A percentile compares a stretch with the other conserved stretches of the same genome.
These are phyloP conservation scores for Penicillium sp. DNA, from an alignment of 2,329 filamentous ascomycete species.

Conservation along the genomic window DNA sequence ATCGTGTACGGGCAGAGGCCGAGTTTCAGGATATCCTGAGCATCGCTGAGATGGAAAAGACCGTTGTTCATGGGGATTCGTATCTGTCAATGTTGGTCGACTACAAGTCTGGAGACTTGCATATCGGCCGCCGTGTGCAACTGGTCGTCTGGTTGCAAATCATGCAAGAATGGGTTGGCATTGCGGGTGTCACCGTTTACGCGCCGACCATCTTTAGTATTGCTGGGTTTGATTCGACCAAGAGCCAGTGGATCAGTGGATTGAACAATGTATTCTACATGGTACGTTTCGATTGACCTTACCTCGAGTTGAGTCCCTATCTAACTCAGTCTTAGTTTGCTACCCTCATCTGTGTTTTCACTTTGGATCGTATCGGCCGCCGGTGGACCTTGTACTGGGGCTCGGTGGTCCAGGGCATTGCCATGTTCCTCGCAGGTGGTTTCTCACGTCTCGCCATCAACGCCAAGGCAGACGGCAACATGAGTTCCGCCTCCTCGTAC, in stretches of 20 bases:
- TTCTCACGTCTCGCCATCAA: slow-evolving; percentile 54
- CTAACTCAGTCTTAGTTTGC: slow-evolving; percentile 46
- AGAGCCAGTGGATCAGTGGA: slow-evolving; percentile 61
- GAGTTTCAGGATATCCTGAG: slow-evolving; percentile 66
- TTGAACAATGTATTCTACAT: slow-evolving; percentile 54
- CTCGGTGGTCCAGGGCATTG: slow-evolving; percentile 57
- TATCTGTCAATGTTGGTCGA: slow-evolving; percentile 65
- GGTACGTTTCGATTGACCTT: slow-evolving; percentile 29
- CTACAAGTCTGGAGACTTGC: slow-evolving; percentile 59
- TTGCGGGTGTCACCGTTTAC: slow-evolving; percentile 63
- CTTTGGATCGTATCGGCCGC: slow-evolving; percentile 62
- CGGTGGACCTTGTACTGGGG: slow-evolving; percentile 68
- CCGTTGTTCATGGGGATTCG: slow-evolving; percentile 48
- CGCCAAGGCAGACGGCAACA: slow-evolving; percentile 45
- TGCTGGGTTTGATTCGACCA: slow-evolving; percentile 58
- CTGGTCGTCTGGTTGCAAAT: slow-evolving; percentile 68
- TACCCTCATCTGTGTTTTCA: slow-evolving; percentile 65
- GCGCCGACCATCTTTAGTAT: slow-evolving; percentile 58
- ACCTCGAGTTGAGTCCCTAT: neutral
- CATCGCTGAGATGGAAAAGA: slow-evolving; percentile 58
- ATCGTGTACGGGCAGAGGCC: slow-evolving; percentile 51
- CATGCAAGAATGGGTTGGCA: slow-evolving; percentile 65
- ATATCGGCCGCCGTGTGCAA: slow-evolving; percentile 63
- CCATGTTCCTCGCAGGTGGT: slow-evolving; percentile 63
- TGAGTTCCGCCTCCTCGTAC: slow-evolving; percentile 47